phyloP scores from a whole-genome alignment of 2,329 filamentous ascomycete species.

The Aspergillus sp. region DNA sequence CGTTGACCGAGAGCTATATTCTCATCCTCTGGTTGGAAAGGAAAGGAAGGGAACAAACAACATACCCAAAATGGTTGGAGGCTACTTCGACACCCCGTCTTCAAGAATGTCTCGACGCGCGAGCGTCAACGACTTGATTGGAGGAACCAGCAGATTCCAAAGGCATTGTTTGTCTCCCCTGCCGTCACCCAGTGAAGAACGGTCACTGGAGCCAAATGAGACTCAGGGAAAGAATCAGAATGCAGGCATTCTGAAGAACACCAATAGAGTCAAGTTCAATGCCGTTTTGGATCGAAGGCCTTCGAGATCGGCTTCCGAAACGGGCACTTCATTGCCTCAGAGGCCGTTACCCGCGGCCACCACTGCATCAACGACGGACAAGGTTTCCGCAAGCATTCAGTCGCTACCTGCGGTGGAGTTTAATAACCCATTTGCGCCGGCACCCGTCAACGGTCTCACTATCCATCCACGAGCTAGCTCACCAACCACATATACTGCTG shows the following conservation, averaged over 20 bases:
- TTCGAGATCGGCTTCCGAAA: slow-evolving; percentile 18
- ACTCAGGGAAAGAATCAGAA: slow-evolving; percentile 28
- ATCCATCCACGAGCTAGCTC: slow-evolving; percentile 19
- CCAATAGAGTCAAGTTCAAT: slow-evolving; percentile 30
- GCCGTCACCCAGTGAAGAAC: slow-evolving; percentile 16
- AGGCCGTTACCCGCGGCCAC: slow-evolving; percentile 26
- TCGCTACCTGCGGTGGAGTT: slow-evolving; percentile 16
- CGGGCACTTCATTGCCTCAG: slow-evolving; percentile 22
- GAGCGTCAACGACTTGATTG: slow-evolving; percentile 17
- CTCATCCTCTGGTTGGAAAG: not conserved
- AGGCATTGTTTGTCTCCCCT: slow-evolving; percentile 19
- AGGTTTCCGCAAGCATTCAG: slow-evolving; percentile 13
- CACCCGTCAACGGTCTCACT: slow-evolving; percentile 21
- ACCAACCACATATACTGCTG: slow-evolving; percentile 10
- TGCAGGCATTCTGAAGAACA: slow-evolving; percentile 29
- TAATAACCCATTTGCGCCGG: slow-evolving; percentile 19
- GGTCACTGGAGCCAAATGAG: slow-evolving; percentile 14
- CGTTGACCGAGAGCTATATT: not conserved
- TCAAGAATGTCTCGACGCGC: slow-evolving; percentile 16
- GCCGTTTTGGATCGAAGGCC: slow-evolving; percentile 13
- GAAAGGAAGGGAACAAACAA: not conserved
- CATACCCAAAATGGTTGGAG: slow-evolving; percentile 20
- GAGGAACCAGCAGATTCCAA: slow-evolving; percentile 14
- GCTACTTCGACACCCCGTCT: slow-evolving; percentile 26
- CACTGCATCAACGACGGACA: slow-evolving; percentile 29